Conservation (phyloP, 2,329 filamentous ascomycete genomes). For the Waltergamsia citrina region DNA sequence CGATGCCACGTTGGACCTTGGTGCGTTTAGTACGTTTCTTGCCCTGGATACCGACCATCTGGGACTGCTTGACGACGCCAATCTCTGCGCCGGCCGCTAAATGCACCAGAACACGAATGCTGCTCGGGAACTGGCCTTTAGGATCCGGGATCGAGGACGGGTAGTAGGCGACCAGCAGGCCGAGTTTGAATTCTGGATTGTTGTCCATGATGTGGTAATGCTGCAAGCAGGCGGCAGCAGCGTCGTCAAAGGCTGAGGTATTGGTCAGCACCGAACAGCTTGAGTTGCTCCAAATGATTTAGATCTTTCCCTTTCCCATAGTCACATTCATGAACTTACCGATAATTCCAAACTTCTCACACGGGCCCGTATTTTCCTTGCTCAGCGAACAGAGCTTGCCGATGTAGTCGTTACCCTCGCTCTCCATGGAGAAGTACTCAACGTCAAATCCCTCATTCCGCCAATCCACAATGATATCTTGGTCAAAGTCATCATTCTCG, state of each 20-base stretch:
- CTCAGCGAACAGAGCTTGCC: slow-evolving; percentile 21
- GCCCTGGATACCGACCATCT: slow-evolving; percentile 35
- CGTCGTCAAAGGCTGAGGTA: slow-evolving; percentile 29
- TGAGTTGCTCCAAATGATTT: no score
- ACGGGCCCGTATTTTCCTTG: slow-evolving; percentile 22
- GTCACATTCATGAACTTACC: no score
- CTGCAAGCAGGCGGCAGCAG: slow-evolving; percentile 30
- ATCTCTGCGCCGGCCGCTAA: slow-evolving; percentile 26
- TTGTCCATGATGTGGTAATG: slow-evolving; percentile 34
- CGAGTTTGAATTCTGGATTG: slow-evolving; percentile 31
- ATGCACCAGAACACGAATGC: slow-evolving; percentile 28
- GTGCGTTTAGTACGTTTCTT: slow-evolving; percentile 24
- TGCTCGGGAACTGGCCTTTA: slow-evolving; percentile 26
- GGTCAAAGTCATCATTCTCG: slow-evolving; percentile 31
- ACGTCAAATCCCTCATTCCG: slow-evolving; percentile 31
- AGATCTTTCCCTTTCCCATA: no score
- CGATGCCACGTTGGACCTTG: slow-evolving; percentile 24
- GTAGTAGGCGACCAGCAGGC: slow-evolving; percentile 33
- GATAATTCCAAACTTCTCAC: slow-evolving; percentile 32
- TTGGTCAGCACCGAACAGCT: no score
- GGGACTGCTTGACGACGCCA: slow-evolving; percentile 27
- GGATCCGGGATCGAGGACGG: slow-evolving; percentile 33
- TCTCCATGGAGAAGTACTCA: slow-evolving; percentile 29
- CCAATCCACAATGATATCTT: slow-evolving; percentile 25
- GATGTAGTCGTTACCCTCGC: slow-evolving; percentile 20